These are phyloP conservation scores for Nyctanthes arbortristis DNA, from an alignment of 257 asterid species.

Conservation along the genomic window DNA sequence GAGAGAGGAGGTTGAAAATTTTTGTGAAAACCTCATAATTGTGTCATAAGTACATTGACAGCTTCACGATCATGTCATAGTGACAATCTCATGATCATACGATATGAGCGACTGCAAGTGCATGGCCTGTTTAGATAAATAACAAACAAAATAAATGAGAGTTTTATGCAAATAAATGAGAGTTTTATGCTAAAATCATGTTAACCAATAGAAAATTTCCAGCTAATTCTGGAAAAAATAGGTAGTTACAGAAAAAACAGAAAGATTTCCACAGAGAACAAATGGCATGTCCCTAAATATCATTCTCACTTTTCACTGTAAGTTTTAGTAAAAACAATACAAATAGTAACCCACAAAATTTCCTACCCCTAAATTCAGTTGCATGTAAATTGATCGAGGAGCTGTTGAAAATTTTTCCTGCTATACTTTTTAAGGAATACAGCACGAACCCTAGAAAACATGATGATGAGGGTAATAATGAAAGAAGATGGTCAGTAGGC, in stretches of 20 bases:
- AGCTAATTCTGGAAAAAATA: conserved; percentile 17
- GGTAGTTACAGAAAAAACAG: background rate
- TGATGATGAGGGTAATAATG: background rate
- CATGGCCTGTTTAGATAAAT: background rate
- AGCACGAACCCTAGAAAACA: conserved; percentile 4
- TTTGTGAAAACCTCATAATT: too few species aligned
- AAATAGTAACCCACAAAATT: conserved; percentile 32
- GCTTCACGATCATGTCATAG: too few species aligned
- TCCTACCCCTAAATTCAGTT: conserved; percentile 13
- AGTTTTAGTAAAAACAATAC: conserved; percentile 8
- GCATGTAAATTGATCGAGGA: background rate
- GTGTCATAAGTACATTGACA: too few species aligned
- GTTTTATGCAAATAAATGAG: too few species aligned
- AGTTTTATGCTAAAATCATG: background rate
- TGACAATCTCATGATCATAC: too few species aligned
- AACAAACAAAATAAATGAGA: background rate
- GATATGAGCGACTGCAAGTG: too few species aligned
- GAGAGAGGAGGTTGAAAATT: too few species aligned
- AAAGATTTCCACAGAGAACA: conserved; percentile 1
- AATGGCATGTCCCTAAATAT: conserved; percentile 21
- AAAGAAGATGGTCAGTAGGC: background rate
- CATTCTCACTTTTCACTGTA: conserved; percentile 13
- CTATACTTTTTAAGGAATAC: conserved; percentile 3
- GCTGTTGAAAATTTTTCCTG: conserved; percentile 7
- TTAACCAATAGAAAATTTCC: conserved; percentile 11